A percentile compares a stretch with the other conserved stretches of the same genome.
phyloP scores from a whole-genome alignment of 129 eudicot species.

The Pittosporum tobira region DNA sequence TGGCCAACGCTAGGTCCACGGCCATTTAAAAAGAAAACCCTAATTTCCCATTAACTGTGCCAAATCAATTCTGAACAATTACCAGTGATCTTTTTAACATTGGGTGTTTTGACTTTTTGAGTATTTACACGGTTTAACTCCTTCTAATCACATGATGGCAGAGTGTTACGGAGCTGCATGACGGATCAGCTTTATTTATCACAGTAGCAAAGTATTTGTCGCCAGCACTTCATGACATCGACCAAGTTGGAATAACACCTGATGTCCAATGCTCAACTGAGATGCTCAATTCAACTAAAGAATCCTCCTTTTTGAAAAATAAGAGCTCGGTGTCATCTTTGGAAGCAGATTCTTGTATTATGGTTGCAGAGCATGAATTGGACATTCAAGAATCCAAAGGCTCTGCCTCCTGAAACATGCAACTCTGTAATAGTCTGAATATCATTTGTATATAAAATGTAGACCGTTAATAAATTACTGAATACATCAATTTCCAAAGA shows the following conservation, averaged over 20 bases:
- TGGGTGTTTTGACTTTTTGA: not conserved
- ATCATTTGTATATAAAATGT: slow-evolving; percentile 5
- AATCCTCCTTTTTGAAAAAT: slow-evolving; percentile 31
- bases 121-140: not conserved
- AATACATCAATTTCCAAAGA: not conserved
- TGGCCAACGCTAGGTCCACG: too few relatives aligned
- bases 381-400: slow-evolving; percentile 72
- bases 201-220: slow-evolving; percentile 94
- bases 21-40: too few relatives aligned
- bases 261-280: slow-evolving; percentile 83
- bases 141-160: slow-evolving; percentile 15
- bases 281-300: slow-evolving; percentile 48
- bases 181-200: slow-evolving; percentile 85
- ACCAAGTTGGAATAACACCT: slow-evolving; percentile 84
- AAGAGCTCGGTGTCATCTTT: slow-evolving; percentile 35
- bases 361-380: slow-evolving; percentile 92
- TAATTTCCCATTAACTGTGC: too few relatives aligned
- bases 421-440: slow-evolving; percentile 3
- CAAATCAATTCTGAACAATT: too few relatives aligned
- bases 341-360: slow-evolving; percentile 86
- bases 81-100: too few relatives aligned
- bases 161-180: slow-evolving; percentile 90
- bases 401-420: slow-evolving; percentile 57
- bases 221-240: slow-evolving; percentile 84
- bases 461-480: not conserved